Conservation (phyloP, 805 yeast genomes). For the Alloascoidea africana region DNA sequence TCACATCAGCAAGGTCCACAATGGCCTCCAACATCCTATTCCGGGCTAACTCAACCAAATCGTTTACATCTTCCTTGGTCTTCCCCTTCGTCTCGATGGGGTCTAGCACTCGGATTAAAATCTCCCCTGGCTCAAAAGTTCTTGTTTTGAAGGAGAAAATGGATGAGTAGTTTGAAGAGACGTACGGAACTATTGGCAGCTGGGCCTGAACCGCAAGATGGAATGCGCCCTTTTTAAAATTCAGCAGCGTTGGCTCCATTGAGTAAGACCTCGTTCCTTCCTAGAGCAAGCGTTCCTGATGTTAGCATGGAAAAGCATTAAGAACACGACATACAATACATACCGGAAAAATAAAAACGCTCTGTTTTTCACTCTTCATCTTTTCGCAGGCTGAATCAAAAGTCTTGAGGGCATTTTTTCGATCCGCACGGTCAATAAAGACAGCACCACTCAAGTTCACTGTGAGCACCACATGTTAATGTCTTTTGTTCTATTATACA, state of each 20-base stretch:
- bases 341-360: constrained; percentile 83
- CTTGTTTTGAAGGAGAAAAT: constrained; percentile 45
- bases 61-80: constrained; percentile 56
- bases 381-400: constrained; percentile 52
- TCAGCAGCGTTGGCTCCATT: constrained; percentile 51
- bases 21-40: constrained; percentile 33
- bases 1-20: not conserved
- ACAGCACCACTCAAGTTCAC: constrained; percentile 84
- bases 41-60: constrained; percentile 40
- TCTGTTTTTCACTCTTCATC: constrained; percentile 50
- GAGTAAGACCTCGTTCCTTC: constrained; percentile 93
- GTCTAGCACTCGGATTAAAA: constrained; percentile 63
- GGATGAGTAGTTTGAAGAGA: constrained; percentile 72
- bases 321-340: no score
- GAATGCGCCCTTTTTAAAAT: constrained; percentile 96
- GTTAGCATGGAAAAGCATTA: no score
- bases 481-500: no score
- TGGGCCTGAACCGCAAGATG: constrained; percentile 90
- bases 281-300: no score
- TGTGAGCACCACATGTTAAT: no score
- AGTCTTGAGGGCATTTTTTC: constrained; percentile 61
- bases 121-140: constrained; percentile 62
- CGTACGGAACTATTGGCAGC: constrained; percentile 80
- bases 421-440: constrained; percentile 71
- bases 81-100: constrained; percentile 64